Evolutionary conservation across 495 filamentous ascomycete species (phyloP), one percentile per base, ranked within the genome.

Genomic region (Chaetomium cochliodes): DNA sequence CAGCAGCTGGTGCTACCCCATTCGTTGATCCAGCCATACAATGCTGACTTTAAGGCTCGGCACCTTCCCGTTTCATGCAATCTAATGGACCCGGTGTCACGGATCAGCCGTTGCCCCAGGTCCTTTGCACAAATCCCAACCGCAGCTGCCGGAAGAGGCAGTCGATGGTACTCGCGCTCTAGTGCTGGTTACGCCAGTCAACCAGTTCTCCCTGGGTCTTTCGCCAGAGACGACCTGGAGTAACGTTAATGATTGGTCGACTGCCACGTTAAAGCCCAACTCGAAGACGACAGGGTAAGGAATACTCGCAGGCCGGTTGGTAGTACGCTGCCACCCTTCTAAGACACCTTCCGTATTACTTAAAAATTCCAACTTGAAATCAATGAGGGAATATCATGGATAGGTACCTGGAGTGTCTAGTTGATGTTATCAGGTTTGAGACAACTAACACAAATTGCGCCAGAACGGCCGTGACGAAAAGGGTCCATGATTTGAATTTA

Each of bases 21-120:
- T 60, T 50, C 53, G 47, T 44, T 37, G 33, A 52, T 62, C 49
- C 12, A 22, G 44, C n/a, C 44, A 51, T 3, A 13, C 26, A 51
- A 47, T 20, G 47, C n/a, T 30, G 49, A 52, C 16, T 6, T 26
- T 5, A 25, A n/a, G 41, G 7, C 59, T 62, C 13, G 59, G 49
- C 49, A 53, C 59, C 59, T 62, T 53, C 47, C 47, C 37, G 0
- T 62, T 53, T 53, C 16, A 53, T 26, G 18, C 47, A 23, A 37
- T 22, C 26, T 15, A 50, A 23, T n/a, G 18, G 58, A 6, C 16
- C 56, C 41, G 41, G 18, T 56, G 41, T 28, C 41, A 37, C 56
- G 42, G 42, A 58, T 47, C 39, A 28, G 55, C 37, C 39, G 23
- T 30, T 22, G 26, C 5, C 39, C 2, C 16, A 25, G 30, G 26